Conservation (phyloP, 352 stramenopile species). For the Phytopythium vexans region DNA sequence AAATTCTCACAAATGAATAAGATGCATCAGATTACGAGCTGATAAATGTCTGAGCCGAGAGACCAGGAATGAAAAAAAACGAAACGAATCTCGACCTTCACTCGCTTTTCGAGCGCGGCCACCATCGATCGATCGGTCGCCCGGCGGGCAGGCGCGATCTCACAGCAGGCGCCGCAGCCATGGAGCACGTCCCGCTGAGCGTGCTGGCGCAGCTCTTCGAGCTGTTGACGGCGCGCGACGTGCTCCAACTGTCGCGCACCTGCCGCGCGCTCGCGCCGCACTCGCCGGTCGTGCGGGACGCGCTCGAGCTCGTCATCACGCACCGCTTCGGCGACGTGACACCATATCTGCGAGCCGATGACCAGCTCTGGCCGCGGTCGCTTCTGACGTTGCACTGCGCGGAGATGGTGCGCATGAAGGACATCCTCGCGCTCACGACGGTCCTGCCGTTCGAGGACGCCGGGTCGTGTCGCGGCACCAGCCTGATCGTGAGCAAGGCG, state of each 20-base stretch:
- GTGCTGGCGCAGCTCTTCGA: slow-evolving; percentile 60
- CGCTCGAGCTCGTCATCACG: slow-evolving; percentile 57
- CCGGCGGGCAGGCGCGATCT: too few species aligned
- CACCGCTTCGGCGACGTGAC: slow-evolving; percentile 50
- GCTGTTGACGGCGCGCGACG: slow-evolving; percentile 54
- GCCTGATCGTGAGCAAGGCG: slow-evolving; percentile 65
- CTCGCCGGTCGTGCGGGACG: slow-evolving; percentile 36
- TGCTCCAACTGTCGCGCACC: slow-evolving; percentile 40
- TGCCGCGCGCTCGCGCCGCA: slow-evolving; percentile 38
- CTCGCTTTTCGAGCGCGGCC: neutral
- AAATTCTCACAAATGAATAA: too few species aligned
- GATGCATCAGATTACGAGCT: too few species aligned
- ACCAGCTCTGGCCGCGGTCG: slow-evolving; percentile 56
- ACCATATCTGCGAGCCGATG: slow-evolving; percentile 46
- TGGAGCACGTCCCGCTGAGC: slow-evolving; percentile 58
- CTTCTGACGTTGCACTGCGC: slow-evolving; percentile 49
- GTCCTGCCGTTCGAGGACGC: slow-evolving; percentile 42
- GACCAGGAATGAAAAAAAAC: too few species aligned
- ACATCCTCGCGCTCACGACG: slow-evolving; percentile 31
- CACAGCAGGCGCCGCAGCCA: slow-evolving; percentile 9
- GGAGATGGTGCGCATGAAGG: slow-evolving; percentile 65
- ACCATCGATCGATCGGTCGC: too few species aligned
- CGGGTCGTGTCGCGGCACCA: slow-evolving; percentile 21
- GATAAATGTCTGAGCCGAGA: too few species aligned
- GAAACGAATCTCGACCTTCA: neutral